phyloP scores from a whole-genome alignment of 192 early-diverging fungal genomes.

The Oehlia diaphana region DNA sequence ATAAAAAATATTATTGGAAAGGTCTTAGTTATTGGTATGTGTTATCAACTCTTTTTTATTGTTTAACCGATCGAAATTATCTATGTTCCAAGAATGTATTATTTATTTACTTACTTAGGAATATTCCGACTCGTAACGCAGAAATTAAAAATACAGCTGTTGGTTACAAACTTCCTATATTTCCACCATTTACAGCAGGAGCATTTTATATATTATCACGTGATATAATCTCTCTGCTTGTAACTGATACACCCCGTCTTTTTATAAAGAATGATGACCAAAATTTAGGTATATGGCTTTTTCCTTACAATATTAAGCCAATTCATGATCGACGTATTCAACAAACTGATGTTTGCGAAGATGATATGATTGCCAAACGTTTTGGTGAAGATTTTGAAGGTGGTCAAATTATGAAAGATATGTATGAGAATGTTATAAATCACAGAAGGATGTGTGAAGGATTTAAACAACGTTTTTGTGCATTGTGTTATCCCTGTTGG shows the following conservation, averaged over 20 bases:
- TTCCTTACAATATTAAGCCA: constrained; percentile 57
- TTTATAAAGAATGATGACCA: constrained; percentile 63
- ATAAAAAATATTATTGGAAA: constrained; percentile 53
- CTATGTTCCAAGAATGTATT: too few species aligned
- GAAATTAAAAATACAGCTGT: constrained; percentile 53
- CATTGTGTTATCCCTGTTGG: constrained; percentile 57
- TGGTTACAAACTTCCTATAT: constrained; percentile 52
- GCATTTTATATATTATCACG: constrained; percentile 61
- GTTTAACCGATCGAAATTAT: neutral
- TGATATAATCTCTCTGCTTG: constrained; percentile 53
- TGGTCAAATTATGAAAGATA: constrained; percentile 54
- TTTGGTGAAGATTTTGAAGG: constrained; percentile 47
- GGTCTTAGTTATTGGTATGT: constrained; percentile 58
- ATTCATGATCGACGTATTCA: constrained; percentile 62
- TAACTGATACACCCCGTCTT: constrained; percentile 51
- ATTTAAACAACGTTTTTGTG: constrained; percentile 51
- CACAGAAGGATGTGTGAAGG: constrained; percentile 49
- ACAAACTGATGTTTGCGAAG: constrained; percentile 61
- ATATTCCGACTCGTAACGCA: constrained; percentile 54
- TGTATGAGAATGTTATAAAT: constrained; percentile 52
- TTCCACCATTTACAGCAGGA: constrained; percentile 62
- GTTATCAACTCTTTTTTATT: neutral
- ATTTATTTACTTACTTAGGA: constrained; percentile 36
- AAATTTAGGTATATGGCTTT: constrained; percentile 62
- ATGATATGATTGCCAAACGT: constrained; percentile 66